Evolutionary conservation across 495 filamentous ascomycete genomes (phyloP).

Genomic region (Daldinia decipiens): DNA sequence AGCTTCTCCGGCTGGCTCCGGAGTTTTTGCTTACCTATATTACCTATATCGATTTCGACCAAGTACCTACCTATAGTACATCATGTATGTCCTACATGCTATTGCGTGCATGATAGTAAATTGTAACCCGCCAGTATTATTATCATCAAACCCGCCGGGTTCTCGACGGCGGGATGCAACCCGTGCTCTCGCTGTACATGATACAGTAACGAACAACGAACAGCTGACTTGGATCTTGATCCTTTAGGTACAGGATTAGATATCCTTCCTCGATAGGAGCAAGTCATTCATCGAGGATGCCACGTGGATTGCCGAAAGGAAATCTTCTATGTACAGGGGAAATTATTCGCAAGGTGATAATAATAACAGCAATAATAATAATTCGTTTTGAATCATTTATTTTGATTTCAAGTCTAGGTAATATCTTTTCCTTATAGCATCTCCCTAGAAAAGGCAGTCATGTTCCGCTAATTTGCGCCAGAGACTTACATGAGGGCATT

Average conservation of each 20-base stretch:
- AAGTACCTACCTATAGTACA: neutral
- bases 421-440: slow-evolving; percentile 6
- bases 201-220: slow-evolving; percentile 17
- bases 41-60: neutral
- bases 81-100: slow-evolving; percentile 12
- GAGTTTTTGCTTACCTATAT: slow-evolving; percentile 29
- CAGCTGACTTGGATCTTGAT: slow-evolving; percentile 30
- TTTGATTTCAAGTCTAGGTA: slow-evolving; percentile 17
- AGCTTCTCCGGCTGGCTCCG: slow-evolving; percentile 18
- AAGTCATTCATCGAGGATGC: slow-evolving; percentile 32
- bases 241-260: slow-evolving; percentile 30
- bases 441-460: slow-evolving; percentile 1
- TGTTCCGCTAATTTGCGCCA: slow-evolving; percentile 21
- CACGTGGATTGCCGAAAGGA: slow-evolving; percentile 38
- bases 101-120: slow-evolving; percentile 30
- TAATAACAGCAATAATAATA: neutral
- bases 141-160: slow-evolving; percentile 8
- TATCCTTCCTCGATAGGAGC: slow-evolving; percentile 24
- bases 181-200: slow-evolving; percentile 15
- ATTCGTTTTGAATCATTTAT: slow-evolving; percentile 3
- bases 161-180: slow-evolving; percentile 21
- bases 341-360: slow-evolving; percentile 7
- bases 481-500: slow-evolving; percentile 42
- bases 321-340: slow-evolving; percentile 30
- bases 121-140: slow-evolving; percentile 14